A percentile compares a stretch with the other conserved stretches of the same genome.
Conservation (phyloP, 1,139 yeast genomes). For the Saccharomycopsis hybrid region DNA sequence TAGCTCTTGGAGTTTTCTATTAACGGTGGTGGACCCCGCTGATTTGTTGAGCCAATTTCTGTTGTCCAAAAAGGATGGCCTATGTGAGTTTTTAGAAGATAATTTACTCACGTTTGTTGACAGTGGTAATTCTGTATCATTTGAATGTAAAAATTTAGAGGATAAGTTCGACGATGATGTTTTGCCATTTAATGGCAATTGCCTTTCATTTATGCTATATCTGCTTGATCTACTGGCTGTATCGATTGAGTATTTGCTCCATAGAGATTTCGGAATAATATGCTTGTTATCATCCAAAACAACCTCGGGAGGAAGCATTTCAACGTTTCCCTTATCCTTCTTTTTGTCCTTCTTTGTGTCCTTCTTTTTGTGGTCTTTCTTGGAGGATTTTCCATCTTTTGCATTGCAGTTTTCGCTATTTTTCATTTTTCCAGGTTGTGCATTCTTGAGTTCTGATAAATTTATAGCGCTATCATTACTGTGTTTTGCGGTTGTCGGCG, state of each 20-base stretch:
- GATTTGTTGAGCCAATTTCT: neutral
- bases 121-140: too few species aligned
- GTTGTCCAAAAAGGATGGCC: neutral
- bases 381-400: neutral
- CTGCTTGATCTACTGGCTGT: neutral
- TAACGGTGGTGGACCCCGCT: slow-evolving; percentile 56
- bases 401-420: neutral
- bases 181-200: too few species aligned
- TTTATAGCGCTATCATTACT: too few species aligned
- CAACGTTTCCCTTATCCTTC: neutral
- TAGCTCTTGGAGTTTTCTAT: slow-evolving; percentile 56
- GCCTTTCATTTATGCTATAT: neutral
- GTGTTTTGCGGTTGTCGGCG: too few species aligned
- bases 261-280: slow-evolving; percentile 73
- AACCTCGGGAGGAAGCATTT: slow-evolving; percentile 60
- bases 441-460: slow-evolving; percentile 1
- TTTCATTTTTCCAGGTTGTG: neutral
- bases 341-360: slow-evolving; percentile 4
- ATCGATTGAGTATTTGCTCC: slow-evolving; percentile 55
- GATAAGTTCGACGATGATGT: neutral
- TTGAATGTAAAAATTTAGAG: neutral
- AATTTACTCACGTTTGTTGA: neutral
- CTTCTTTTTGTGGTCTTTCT: neutral
- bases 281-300: slow-evolving; percentile 83
- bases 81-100: neutral